Base-by-base conservation (phyloP, 805 yeast genomes). In the Candida loeiensis region DNA sequence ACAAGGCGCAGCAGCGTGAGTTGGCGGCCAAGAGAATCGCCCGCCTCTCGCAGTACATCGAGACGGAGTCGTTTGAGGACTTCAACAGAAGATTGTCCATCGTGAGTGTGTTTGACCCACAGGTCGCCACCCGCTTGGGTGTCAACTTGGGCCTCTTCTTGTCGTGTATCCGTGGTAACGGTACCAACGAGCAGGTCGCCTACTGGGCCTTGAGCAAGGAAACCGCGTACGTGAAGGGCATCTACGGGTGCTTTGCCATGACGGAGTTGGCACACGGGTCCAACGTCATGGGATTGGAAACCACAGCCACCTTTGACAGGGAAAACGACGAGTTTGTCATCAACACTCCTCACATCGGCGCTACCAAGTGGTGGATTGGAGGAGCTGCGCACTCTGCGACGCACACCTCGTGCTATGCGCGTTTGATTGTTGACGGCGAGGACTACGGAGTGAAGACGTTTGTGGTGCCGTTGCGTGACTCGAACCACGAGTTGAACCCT, bases 301-400 rank as follows among this genome's bases (percentile, higher is more conserved):
- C 81, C 27, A 63, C 66, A 18, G 96, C 97, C 12, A 82, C 84
- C 15, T 90, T 74, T 59, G 82, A 87, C 59, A 65, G 69, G 14
- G 65, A 63, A 13, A 74, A 73, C 20, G 86, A 87, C 52, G 79
- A 80, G 47, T 85, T 90, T 56, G 58, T 75, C 40, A 79, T 90
- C 54, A 76, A 86, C 58, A 90, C 97, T 9, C 97, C 97, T 1
- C 85, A 89, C 56, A 61, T 85, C 40, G 90, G 95, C 26, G 96
- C 97, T 32, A 89, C 96, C 18, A 90, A 90, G 61, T 90, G 97
- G 96, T 90, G 97, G 97, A 90, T 90, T 54, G 97, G 97, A 35
- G 97, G 97, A 53, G 96, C 96, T 30, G 96, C 96, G 8, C 95
- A 87, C 62, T 82, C 95, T 15, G 87, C 96, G 4, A 87, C 90